Conservation (phyloP, 129 eudicot genomes). For the Helichrysum umbraculigerum region DNA sequence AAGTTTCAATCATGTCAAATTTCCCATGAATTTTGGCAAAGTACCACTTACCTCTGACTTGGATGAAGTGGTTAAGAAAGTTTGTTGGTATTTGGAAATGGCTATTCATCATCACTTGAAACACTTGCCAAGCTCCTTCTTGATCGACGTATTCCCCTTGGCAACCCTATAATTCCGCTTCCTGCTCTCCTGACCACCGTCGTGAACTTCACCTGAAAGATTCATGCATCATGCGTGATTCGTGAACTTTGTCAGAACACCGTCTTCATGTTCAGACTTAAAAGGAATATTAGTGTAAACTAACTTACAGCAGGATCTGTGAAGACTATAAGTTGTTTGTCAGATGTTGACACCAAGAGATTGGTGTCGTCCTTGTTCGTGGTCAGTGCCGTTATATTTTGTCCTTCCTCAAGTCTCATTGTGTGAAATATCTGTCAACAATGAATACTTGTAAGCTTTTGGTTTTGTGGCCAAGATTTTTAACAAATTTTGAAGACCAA, state of each 20-base stretch:
- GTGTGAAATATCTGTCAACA: slow-evolving; percentile 61
- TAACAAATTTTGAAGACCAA: background rate
- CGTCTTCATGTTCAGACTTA: background rate
- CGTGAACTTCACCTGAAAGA: slow-evolving; percentile 39
- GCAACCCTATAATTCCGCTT: slow-evolving; percentile 39
- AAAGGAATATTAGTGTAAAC: slow-evolving; percentile 32
- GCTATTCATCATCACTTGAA: slow-evolving; percentile 43
- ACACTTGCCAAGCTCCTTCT: slow-evolving; percentile 42
- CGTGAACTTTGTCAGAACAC: slow-evolving; percentile 19
- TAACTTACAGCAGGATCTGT: slow-evolving; percentile 92
- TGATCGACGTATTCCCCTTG: slow-evolving; percentile 37
- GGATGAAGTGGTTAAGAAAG: slow-evolving; percentile 16
- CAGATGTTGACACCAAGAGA: slow-evolving; percentile 81
- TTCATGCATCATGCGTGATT: slow-evolving; percentile 8
- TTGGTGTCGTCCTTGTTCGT: slow-evolving; percentile 84
- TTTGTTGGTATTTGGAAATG: background rate
- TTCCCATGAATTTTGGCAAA: slow-evolving; percentile 2
- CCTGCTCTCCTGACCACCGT: slow-evolving; percentile 39
- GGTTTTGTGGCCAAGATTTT: background rate
- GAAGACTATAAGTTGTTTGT: slow-evolving; percentile 71
- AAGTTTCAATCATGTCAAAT: background rate
- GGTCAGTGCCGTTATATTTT: slow-evolving; percentile 66
- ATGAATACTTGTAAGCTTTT: slow-evolving; percentile 3
- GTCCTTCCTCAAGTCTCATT: slow-evolving; percentile 61
- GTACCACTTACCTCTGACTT: slow-evolving; percentile 16